A percentile compares a stretch with the other conserved stretches of the same genome.
Evolutionary conservation across 768 basidiomycete genomes (phyloP).

Genomic region (Collybiopsis luxurians): DNA sequence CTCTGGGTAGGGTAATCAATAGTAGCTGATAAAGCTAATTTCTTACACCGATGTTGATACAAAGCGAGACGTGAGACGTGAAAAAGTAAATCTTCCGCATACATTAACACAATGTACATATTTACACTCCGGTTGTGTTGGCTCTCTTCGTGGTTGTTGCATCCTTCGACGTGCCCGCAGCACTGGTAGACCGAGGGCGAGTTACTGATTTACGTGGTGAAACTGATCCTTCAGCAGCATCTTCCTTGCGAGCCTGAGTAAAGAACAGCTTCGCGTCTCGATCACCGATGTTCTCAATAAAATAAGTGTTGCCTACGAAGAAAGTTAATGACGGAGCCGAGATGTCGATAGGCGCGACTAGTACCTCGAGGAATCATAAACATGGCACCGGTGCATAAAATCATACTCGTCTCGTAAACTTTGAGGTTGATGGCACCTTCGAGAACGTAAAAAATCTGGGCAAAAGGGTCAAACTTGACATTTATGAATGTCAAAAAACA

Average conservation of each 20-base stretch:
- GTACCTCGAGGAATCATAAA: conserved; percentile 70
- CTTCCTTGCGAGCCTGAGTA: conserved; percentile 71
- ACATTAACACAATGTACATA: background rate
- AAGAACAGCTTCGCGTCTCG: conserved; percentile 87
- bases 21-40: too few relatives aligned
- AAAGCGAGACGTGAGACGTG: background rate
- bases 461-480: background rate
- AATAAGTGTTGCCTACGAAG: conserved; percentile 78
- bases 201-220: background rate
- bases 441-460: conserved; percentile 61
- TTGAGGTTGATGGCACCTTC: conserved; percentile 87
- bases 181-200: background rate
- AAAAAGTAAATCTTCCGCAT: too few relatives aligned
- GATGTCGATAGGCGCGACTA: conserved; percentile 14
- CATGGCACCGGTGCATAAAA: conserved; percentile 64
- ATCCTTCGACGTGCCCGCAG: background rate
- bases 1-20: too few relatives aligned
- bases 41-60: background rate
- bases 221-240: background rate
- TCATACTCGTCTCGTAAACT: conserved; percentile 74
- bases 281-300: conserved; percentile 82
- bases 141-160: background rate
- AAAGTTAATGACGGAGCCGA: background rate
- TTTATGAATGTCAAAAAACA: conserved; percentile 11
- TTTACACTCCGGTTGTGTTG: background rate